Conservation (phyloP, 2,329 filamentous ascomycete genomes). For the Geosmithia flava region DNA sequence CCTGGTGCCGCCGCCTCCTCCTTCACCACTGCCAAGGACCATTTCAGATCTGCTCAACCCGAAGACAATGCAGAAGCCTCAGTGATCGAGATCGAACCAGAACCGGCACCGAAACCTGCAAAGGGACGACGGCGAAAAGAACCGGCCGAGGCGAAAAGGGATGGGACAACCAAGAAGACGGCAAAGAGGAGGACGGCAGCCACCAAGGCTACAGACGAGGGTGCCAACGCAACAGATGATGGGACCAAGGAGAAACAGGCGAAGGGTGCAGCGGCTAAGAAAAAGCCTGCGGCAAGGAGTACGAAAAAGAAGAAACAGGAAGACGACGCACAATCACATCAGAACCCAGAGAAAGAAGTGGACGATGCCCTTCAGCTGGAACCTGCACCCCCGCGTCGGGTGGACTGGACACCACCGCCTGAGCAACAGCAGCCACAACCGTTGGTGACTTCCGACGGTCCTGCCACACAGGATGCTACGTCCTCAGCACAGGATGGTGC, state of each 20-base stretch:
- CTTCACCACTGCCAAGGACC: slow-evolving; percentile 28
- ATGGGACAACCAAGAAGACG: not conserved
- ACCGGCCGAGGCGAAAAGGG: not conserved
- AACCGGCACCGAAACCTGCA: slow-evolving; percentile 6
- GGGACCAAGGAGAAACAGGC: not conserved
- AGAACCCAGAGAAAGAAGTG: slow-evolving; percentile 3
- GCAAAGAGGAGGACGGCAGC: not conserved
- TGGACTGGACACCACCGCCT: slow-evolving; percentile 55
- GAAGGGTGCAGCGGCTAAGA: not conserved
- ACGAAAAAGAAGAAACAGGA: no score
- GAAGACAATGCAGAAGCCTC: slow-evolving; percentile 7
- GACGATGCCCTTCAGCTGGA: slow-evolving; percentile 26
- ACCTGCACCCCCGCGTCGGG: slow-evolving; percentile 40
- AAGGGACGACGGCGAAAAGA: slow-evolving; percentile 8
- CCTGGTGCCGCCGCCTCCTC: slow-evolving; percentile 15
- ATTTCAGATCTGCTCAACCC: slow-evolving; percentile 20
- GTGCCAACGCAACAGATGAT: not conserved
- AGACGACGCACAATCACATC: no score
- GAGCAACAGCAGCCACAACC: slow-evolving; percentile 20
- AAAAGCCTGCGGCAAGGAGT: no score
- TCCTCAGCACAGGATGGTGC: not conserved
- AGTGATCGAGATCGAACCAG: slow-evolving; percentile 9
- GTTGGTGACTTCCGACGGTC: slow-evolving; percentile 15
- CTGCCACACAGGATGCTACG: slow-evolving; percentile 7
- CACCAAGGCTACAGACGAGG: not conserved